Base-by-base conservation (phyloP, 2,329 filamentous ascomycete species). In the Stagonosporopsis rhizophila region DNA sequence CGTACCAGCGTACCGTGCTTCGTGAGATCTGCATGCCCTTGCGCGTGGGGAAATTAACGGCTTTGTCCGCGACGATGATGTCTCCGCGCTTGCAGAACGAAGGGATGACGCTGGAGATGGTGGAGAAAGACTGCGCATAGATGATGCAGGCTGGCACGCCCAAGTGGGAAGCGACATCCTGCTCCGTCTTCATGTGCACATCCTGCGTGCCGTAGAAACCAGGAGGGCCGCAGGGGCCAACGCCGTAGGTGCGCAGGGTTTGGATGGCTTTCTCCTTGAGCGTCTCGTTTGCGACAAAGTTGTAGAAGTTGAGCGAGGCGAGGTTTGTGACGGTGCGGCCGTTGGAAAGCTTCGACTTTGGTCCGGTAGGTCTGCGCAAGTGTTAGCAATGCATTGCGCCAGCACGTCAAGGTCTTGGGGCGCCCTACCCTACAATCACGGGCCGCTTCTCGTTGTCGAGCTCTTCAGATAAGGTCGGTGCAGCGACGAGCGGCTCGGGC, bases 131-230 rank as follows among this genome's bases (percentile, higher is more conserved):
- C 74, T 99, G 95, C 0, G 95, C 91, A 72, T 99, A 99, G 57
- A 99, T 88, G 65, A 99, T 98, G 72, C 92, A 96, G 28, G 89
- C 88, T 51, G 93, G 87, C 1, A 91, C 91, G 22, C 95, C 95
- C 23, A 99, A 79, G 73, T 94, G 96, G 9, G 90, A 85, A 22
- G 95, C 92, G 71, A 99, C 93, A 74, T 98, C 94, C 53, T 91
- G 87, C 79, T 99, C 95, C 15, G 92, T 92, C 81, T 96, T 95
- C 86, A 97, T 94, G 77, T 99, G 95, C 41, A 98, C 93, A 78
- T 99, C 95, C 76, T 98, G 94, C 28, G 92, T 99, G 63, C 93
- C 95, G 79, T 99, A 99, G 80, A 99, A 99, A 62, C 96, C 93
- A 6, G 95, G 95, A 17, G 95, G 95, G 19, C 95, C 95, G 74